Base-by-base conservation (phyloP, 1,284 basidiomycete genomes). In the Neonothopanus nambi region DNA sequence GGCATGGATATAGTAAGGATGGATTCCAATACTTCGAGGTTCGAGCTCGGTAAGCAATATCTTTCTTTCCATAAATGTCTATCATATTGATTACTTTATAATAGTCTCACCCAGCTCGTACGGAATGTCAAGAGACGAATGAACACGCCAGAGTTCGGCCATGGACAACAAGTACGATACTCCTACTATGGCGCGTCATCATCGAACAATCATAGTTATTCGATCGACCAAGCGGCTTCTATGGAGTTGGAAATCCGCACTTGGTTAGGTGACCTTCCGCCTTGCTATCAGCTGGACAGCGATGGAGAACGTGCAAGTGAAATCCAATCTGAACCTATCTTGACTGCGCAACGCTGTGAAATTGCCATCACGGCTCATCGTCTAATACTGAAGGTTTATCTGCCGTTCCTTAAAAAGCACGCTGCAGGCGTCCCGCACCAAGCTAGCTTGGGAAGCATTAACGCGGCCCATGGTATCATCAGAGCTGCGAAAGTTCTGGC, bases 381-480 rank as follows among this genome's bases (percentile, higher is more conserved):
- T 39, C 64, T 87, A 46, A 72, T 87, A 52, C 69, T 89, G 59
- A 82, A 81, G 65, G 70, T 82, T 8, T 89, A 85, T 64, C 64
- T 83, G n/a, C 87, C 87, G 0, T 87, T 88, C 67, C 64, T 87
- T 51, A 78, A 70, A 12, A 68, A 60, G 58, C 63, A 61, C 54
- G 42, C 57, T 58, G 46, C 51, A 54, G 62, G 54, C 60, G 54
- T 60, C 15, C 64, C 65, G 12, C 72, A 79, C 56, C 79, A 79
- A 54, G 83, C 84, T 1, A 74, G 76, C 7, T 71, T 81, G 18
- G 80, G 81, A 5, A 76, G 78, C 28, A 71, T 86, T 45, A 79
- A 78, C 52, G 85, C 86, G 3, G 83, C 84, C 12, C 84, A 87
- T 61, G 64, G 68, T 1, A 77, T 87, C 56, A 72, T 87, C 23